Percentiles rank a stretch among this genome's conserved stretches.
These are phyloP conservation scores for Candida morakotiae DNA, from an alignment of 805 yeast genomes.

Conservation along the genomic window DNA sequence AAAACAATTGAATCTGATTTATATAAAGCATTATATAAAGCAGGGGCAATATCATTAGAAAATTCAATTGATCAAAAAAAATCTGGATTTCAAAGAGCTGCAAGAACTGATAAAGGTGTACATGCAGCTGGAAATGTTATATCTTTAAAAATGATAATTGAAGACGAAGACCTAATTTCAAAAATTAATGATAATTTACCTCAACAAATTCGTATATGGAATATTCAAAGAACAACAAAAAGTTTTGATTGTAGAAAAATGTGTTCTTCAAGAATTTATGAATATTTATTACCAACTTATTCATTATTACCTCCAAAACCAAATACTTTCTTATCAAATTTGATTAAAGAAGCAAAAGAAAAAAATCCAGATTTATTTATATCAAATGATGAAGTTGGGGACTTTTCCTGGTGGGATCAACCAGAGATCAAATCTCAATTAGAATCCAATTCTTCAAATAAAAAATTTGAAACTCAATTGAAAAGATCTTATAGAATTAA, in stretches of 20 bases:
- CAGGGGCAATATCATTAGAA: conserved; percentile 85
- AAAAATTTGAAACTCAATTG: conserved; percentile 58
- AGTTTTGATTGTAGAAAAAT: conserved; percentile 91
- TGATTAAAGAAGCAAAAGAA: conserved; percentile 48
- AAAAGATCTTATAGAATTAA: conserved; percentile 71
- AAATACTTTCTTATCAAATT: conserved; percentile 56
- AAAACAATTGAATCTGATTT: conserved; percentile 89
- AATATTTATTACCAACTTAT: conserved; percentile 88
- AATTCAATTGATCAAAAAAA: conserved; percentile 87
- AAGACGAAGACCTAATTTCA: conserved; percentile 67
- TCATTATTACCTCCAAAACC: conserved; percentile 91
- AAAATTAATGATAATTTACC: conserved; percentile 78
- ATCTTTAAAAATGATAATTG: conserved; percentile 77
- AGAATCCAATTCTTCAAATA: conserved; percentile 40
- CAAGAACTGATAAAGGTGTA: conserved; percentile 92
- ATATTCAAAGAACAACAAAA: conserved; percentile 81
- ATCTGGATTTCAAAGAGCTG: conserved; percentile 81
- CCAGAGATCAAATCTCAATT: conserved; percentile 20
- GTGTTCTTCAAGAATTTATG: conserved; percentile 95
- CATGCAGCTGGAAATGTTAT: conserved; percentile 96
- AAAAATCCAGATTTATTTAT: conserved; percentile 53
- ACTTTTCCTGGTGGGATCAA: conserved; percentile 65
- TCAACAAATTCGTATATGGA: conserved; percentile 89
- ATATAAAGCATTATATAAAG: conserved; percentile 74
- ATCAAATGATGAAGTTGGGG: conserved; percentile 64